phyloP scores from a whole-genome alignment of 1,284 basidiomycete species.

The Rhodotorula glutinis region DNA sequence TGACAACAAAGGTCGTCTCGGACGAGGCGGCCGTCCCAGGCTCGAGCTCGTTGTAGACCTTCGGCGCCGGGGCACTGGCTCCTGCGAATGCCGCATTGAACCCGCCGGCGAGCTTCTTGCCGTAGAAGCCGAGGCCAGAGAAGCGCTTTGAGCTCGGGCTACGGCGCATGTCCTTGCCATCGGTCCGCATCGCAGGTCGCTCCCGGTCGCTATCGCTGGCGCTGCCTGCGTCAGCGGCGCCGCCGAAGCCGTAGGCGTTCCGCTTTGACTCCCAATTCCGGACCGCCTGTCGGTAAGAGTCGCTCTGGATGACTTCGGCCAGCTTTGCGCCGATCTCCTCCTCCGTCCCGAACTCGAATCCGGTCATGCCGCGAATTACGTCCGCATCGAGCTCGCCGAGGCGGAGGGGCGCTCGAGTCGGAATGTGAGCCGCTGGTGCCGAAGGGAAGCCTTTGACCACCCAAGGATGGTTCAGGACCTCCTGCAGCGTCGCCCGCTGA shows the following conservation, averaged over 20 bases:
- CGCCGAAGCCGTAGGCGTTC: constrained; percentile 34
- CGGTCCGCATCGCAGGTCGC: constrained; percentile 33
- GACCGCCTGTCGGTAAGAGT: constrained; percentile 67
- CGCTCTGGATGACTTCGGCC: constrained; percentile 69
- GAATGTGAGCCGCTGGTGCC: constrained; percentile 76
- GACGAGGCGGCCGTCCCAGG: neutral
- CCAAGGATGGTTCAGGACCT: constrained; percentile 92
- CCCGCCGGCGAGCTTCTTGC: constrained; percentile 64
- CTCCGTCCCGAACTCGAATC: constrained; percentile 91
- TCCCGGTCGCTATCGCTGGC: constrained; percentile 23
- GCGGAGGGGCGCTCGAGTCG: constrained; percentile 82
- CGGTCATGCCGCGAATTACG: constrained; percentile 87
- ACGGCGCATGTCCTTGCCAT: constrained; percentile 36
- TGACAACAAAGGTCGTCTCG: constrained; percentile 22
- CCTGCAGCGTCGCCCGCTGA: constrained; percentile 73
- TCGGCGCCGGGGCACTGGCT: constrained; percentile 4
- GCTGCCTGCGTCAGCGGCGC: constrained; percentile 11
- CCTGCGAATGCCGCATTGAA: constrained; percentile 43
- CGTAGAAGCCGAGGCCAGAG: constrained; percentile 92
- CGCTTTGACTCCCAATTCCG: constrained; percentile 33
- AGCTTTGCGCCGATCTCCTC: constrained; percentile 79
- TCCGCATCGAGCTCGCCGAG: constrained; percentile 78
- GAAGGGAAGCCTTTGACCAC: constrained; percentile 84
- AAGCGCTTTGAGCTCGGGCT: constrained; percentile 57
- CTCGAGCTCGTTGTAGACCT: constrained; percentile 26